Percentiles rank a stretch among this genome's conserved stretches.
phyloP scores from a whole-genome alignment of 176 grass and related monocot genomes.

The Oryza rufipogon region DNA sequence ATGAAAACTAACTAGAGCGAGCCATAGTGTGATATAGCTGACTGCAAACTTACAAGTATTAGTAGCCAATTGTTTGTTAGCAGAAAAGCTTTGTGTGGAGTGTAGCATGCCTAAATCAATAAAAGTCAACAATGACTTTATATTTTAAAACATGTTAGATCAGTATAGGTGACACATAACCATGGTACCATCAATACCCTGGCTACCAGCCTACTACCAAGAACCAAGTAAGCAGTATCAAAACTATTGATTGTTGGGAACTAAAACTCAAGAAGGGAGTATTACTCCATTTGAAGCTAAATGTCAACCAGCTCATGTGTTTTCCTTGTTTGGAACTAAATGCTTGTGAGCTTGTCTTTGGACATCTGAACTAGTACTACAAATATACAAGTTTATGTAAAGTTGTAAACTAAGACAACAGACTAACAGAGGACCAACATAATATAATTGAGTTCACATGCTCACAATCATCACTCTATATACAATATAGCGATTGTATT shows the following conservation, averaged over 20 bases:
- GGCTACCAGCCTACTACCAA: neutral
- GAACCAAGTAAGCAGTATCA: neutral
- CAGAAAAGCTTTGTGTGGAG: neutral
- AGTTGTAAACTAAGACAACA: constrained; percentile 7
- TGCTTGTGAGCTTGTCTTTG: neutral
- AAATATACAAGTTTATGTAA: constrained; percentile 3
- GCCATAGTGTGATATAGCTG: neutral
- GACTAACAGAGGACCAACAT: neutral
- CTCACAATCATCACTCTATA: neutral
- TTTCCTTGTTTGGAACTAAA: constrained; percentile 19
- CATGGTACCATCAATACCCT: neutral
- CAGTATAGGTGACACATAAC: neutral
- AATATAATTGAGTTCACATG: constrained; percentile 12
- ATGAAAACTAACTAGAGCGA: neutral
- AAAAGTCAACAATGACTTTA: neutral
- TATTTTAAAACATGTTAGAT: constrained; percentile 5
- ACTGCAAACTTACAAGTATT: neutral
- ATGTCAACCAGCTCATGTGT: neutral
- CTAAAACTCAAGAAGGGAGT: neutral
- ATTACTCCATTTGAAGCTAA: neutral
- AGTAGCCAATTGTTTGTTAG: constrained; percentile 11
- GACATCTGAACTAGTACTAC: neutral
- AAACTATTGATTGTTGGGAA: constrained; percentile 6
- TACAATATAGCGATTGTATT: neutral
- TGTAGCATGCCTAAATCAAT: neutral